A percentile compares a stretch with the other conserved stretches of the same genome.
These are phyloP conservation scores for Reutealis trisperma DNA, from an alignment of 345 rosid species.

Conservation along the genomic window DNA sequence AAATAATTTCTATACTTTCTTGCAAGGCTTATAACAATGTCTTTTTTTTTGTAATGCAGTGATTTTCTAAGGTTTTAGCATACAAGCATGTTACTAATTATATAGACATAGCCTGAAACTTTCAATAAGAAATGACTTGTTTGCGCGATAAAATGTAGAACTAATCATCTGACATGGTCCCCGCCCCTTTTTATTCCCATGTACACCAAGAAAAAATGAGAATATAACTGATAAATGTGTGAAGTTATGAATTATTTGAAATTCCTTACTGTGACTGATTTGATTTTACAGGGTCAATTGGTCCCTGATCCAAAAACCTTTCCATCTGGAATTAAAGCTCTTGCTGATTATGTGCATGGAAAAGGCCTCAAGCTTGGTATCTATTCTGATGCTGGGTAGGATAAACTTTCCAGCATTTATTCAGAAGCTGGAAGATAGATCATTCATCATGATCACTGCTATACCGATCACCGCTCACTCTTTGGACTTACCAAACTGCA, in stretches of 20 bases:
- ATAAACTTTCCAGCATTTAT: slow-evolving; percentile 26
- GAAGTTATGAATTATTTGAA: not conserved
- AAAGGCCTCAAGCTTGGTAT: slow-evolving; percentile 96
- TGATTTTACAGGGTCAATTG: slow-evolving; percentile 64
- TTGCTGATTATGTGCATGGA: slow-evolving; percentile 80
- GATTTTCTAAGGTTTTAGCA: not conserved
- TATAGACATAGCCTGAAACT: not conserved
- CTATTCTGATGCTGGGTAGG: slow-evolving; percentile 99
- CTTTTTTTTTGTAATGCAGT: not conserved
- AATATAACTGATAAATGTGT: not conserved
- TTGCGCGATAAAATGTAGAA: not conserved
- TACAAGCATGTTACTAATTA: not conserved
- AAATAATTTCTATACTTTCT: not conserved
- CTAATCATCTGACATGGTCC: not conserved
- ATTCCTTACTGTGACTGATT: slow-evolving; percentile 19
- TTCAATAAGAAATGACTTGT: not conserved
- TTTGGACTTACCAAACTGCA: slow-evolving; percentile 11
- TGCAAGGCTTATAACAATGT: too few relatives aligned
- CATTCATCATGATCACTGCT: slow-evolving; percentile 8
- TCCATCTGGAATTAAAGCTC: slow-evolving; percentile 85
- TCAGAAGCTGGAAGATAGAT: slow-evolving; percentile 26
- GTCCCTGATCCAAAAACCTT: slow-evolving; percentile 76
- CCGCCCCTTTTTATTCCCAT: not conserved
- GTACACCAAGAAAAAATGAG: not conserved
- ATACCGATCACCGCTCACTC: slow-evolving; percentile 8